A percentile compares a stretch with the other conserved stretches of the same genome.
These are phyloP conservation scores for Croton laevigatus DNA, from an alignment of 441 rosid species.

Conservation along the genomic window DNA sequence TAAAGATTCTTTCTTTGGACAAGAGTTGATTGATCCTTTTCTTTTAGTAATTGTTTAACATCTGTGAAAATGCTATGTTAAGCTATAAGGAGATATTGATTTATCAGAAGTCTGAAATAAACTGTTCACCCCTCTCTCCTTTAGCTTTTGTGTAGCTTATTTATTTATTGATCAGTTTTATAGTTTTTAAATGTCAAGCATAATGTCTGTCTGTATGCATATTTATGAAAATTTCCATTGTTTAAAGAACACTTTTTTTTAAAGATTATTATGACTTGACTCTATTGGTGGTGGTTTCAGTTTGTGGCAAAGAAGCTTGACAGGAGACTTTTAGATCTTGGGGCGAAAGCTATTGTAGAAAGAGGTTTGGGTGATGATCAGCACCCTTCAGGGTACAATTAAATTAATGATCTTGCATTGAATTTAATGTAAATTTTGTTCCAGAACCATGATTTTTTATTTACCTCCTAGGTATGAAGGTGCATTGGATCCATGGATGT, in stretches of 20 bases:
- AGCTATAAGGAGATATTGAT: neutral
- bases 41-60: neutral
- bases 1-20: neutral
- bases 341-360: conserved; percentile 62
- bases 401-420: conserved; percentile 4
- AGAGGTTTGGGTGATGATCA: conserved; percentile 96
- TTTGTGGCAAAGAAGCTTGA: conserved; percentile 96
- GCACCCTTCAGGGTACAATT: conserved; percentile 88
- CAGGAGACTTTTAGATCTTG: conserved; percentile 84
- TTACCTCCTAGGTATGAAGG: conserved; percentile 68
- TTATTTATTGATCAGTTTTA: neutral
- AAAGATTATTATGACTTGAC: neutral
- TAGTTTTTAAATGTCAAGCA: neutral
- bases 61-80: neutral
- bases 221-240: neutral
- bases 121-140: neutral
- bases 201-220: neutral
- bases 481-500: conserved; percentile 93
- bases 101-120: neutral
- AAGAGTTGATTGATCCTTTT: neutral
- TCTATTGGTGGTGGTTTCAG: conserved; percentile 43
- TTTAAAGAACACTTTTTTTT: conserved; percentile 2
- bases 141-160: neutral
- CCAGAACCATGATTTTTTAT: conserved; percentile 15
- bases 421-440: conserved; percentile 4